Evolutionary conservation across 306 rosid species (phyloP), one percentile per base, ranked within the genome.

Genomic region (Trifolium pratense): DNA sequence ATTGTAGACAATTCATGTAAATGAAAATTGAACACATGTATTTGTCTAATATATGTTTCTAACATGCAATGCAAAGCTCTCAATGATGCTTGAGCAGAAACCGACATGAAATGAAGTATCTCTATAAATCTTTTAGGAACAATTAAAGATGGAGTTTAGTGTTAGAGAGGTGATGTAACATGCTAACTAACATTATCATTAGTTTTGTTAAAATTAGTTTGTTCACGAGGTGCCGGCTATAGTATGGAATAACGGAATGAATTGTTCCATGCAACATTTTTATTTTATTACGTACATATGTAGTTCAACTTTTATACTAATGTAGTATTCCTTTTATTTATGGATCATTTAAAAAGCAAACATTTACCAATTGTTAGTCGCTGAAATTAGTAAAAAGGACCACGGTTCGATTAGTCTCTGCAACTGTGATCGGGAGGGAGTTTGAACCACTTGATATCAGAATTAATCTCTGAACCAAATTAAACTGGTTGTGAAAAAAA

Each of bases 51-150:
- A 29, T 23, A 17, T 81, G 79, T 70, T n/a, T n/a, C 67, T 26
- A 45, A 32, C 32, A 18, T 51, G 42, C 10, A 70, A 56, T 75
- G 53, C 46, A 36, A 32, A 21, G 36, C 49, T 49, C 43, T 64
- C 61, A 78, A 74, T 74, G 48, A 71, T 85, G 88, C 79, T 72
- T 78, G 73, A 45, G 3, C 59, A 51, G 18, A 48, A 46, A 46
- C 77, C 73, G 77, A 82, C 89, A 82, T 80, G 77, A 82, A 79
- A 82, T 76, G 66, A 68, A 73, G 43, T 12, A 42, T 17, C 49
- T 17, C 81, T 25, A n/a, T 8, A 39, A 48, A 25, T 16, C 57
- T 57, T 71, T 77, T 31, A 42, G 72, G 31, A 63, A 42, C 58
- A 75, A 64, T 65, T 73, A 25, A 58, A 36, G 61, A 65, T 65